These are phyloP conservation scores for Entoloma clypeatum DNA, from an alignment of 1,284 basidiomycete genomes.

Conservation along the genomic window DNA sequence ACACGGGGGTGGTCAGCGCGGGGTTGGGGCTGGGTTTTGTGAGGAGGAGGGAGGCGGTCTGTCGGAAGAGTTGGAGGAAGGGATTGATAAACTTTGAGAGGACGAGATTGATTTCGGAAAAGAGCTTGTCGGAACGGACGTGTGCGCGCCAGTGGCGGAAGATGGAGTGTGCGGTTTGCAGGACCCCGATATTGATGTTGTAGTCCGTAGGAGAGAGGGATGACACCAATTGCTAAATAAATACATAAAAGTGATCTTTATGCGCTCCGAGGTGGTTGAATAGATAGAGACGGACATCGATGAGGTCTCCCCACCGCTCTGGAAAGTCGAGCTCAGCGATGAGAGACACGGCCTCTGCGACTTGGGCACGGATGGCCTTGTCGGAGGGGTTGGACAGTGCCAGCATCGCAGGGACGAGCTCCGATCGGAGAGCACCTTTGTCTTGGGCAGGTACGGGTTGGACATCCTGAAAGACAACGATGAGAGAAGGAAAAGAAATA, in stretches of 20 bases:
- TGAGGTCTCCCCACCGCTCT: slow-evolving; percentile 76
- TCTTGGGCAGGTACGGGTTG: slow-evolving; percentile 61
- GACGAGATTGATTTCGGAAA: slow-evolving; percentile 91
- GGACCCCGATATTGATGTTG: slow-evolving; percentile 83
- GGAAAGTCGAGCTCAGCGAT: slow-evolving; percentile 90
- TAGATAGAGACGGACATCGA: slow-evolving; percentile 60
- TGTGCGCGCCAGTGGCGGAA: slow-evolving; percentile 92
- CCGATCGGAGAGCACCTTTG: slow-evolving; percentile 61
- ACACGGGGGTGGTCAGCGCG: slow-evolving; percentile 35
- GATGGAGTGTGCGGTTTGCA: slow-evolving; percentile 95
- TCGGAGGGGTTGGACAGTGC: slow-evolving; percentile 63
- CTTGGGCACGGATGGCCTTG: slow-evolving; percentile 71
- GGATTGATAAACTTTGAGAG: slow-evolving; percentile 80
- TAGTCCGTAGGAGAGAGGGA: slow-evolving; percentile 79
- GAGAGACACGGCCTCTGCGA: slow-evolving; percentile 86
- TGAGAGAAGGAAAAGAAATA: slow-evolving; percentile 8
- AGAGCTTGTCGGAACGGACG: slow-evolving; percentile 86
- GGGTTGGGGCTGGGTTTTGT: slow-evolving; percentile 31
- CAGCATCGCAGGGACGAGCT: slow-evolving; percentile 83
- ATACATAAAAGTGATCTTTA: slow-evolving; percentile 7
- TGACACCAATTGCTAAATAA: slow-evolving; percentile 79
- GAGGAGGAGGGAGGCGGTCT: slow-evolving; percentile 53
- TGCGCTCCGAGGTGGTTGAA: slow-evolving; percentile 1
- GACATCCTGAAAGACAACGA: slow-evolving; percentile 49
- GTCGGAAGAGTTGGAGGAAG: slow-evolving; percentile 81